Conservation (phyloP, 2,329 filamentous ascomycete species). For the Fusarium brachygibbosum region DNA sequence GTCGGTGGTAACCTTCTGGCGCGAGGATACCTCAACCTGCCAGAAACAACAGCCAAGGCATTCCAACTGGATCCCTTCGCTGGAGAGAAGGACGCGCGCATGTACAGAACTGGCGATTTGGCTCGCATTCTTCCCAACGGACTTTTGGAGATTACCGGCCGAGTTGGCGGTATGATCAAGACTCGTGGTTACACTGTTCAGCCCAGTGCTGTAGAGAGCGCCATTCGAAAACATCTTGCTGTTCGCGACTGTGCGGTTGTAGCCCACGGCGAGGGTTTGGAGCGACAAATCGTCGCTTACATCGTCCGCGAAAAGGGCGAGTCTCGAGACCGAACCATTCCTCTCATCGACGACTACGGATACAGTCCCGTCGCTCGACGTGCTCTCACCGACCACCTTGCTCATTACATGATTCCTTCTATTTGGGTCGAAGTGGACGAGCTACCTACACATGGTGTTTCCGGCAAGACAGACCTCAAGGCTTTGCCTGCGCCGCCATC, state of each 20-base stretch:
- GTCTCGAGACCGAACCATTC: slow-evolving; percentile 67
- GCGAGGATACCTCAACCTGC: slow-evolving; percentile 82
- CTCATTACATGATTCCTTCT: slow-evolving; percentile 86
- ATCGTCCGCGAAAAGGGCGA: slow-evolving; percentile 76
- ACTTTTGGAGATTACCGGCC: slow-evolving; percentile 79
- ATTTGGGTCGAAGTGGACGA: slow-evolving; percentile 80
- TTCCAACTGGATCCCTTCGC: slow-evolving; percentile 78
- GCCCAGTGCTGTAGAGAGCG: slow-evolving; percentile 80
- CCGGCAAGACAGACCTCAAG: slow-evolving; percentile 82
- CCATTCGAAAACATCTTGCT: slow-evolving; percentile 76
- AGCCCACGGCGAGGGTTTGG: slow-evolving; percentile 80
- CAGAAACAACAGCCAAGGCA: slow-evolving; percentile 79
- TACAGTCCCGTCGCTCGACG: slow-evolving; percentile 78
- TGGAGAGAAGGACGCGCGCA: slow-evolving; percentile 69
- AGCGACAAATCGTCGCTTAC: slow-evolving; percentile 82
- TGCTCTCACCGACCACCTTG: slow-evolving; percentile 74
- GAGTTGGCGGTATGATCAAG: slow-evolving; percentile 85
- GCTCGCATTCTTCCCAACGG: slow-evolving; percentile 76
- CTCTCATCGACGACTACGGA: slow-evolving; percentile 77
- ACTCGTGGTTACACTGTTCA: slow-evolving; percentile 83
- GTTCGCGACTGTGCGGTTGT: slow-evolving; percentile 79
- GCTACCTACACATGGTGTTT: slow-evolving; percentile 82
- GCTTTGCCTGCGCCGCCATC: slow-evolving; percentile 74
- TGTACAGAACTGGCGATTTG: slow-evolving; percentile 82
- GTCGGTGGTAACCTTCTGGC: slow-evolving; percentile 81